phyloP scores from a whole-genome alignment of 441 rosid species.

The Lepidium campestre region DNA sequence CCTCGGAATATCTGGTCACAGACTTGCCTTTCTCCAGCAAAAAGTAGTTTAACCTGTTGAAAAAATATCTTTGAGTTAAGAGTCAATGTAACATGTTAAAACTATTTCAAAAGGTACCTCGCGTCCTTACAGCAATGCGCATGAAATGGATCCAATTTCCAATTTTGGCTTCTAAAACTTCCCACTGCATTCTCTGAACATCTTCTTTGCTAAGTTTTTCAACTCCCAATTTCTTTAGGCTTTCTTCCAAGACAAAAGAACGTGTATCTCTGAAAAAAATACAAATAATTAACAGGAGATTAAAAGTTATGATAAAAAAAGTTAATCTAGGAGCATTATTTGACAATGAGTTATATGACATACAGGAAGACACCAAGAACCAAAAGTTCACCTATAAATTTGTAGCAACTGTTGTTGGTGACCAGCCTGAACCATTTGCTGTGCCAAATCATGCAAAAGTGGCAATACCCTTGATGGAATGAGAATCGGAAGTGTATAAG shows the following conservation, averaged over 20 bases:
- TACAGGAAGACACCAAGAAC: not conserved
- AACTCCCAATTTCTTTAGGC: constrained; percentile 84
- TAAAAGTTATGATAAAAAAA: too few species aligned
- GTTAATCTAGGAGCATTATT: not conserved
- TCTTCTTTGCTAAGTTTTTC: constrained; percentile 95
- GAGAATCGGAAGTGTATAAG: constrained; percentile 70
- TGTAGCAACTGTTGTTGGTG: constrained; percentile 68
- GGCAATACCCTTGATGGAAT: constrained; percentile 86
- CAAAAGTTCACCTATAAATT: constrained; percentile 58
- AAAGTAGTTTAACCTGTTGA: constrained; percentile 82
- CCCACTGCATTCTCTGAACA: constrained; percentile 98
- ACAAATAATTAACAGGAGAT: constrained; percentile 2
- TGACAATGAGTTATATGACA: not conserved
- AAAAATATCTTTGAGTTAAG: constrained; percentile 21
- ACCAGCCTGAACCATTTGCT: constrained; percentile 93
- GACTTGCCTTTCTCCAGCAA: constrained; percentile 86
- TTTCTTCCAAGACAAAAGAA: constrained; percentile 74
- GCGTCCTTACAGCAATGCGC: constrained; percentile 87
- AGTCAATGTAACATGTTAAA: constrained; percentile 64
- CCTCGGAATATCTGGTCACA: constrained; percentile 92
- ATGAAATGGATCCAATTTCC: constrained; percentile 98
- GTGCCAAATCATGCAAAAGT: constrained; percentile 83
- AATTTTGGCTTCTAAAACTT: constrained; percentile 94
- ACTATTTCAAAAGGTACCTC: constrained; percentile 62
- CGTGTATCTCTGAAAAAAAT: constrained; percentile 68